Percentiles rank a stretch among this genome's conserved stretches.
Evolutionary conservation across 305 asterid genomes (phyloP).

Genomic region (Ilex paraguariensis): DNA sequence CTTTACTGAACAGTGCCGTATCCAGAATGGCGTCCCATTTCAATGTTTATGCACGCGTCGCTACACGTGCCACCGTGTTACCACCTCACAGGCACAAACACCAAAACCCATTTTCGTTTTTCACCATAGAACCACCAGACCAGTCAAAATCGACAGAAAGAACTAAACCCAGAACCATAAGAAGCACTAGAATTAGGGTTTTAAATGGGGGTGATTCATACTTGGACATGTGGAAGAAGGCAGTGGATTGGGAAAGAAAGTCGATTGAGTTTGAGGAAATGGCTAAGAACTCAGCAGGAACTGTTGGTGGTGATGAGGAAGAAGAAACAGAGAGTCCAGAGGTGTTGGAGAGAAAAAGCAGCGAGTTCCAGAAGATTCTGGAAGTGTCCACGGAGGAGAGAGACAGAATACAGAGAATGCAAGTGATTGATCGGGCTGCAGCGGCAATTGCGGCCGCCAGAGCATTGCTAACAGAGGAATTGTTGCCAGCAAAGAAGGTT

Average conservation of each 20-base stretch:
- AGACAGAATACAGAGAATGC: conserved; percentile 76
- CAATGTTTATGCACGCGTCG: conserved; percentile 24
- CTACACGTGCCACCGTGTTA: conserved; percentile 43
- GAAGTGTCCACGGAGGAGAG: conserved; percentile 68
- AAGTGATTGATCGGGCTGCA: conserved; percentile 95
- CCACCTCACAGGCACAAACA: conserved; percentile 19
- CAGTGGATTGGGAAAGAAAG: conserved; percentile 63
- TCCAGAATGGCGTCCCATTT: conserved; percentile 55
- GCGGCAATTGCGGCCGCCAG: conserved; percentile 90
- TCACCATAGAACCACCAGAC: conserved; percentile 15
- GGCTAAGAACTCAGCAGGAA: conserved; percentile 30
- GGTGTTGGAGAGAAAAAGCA: conserved; percentile 50
- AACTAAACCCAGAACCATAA: conserved; percentile 7
- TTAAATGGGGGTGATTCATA: conserved; percentile 53
- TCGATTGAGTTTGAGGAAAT: conserved; percentile 55
- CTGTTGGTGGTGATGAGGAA: conserved; percentile 9
- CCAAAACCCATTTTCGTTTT: conserved; percentile 21
- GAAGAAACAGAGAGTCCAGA: conserved; percentile 28
- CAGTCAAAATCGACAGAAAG: conserved; percentile 10
- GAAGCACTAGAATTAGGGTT: conserved; percentile 36
- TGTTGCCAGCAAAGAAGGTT: conserved; percentile 24
- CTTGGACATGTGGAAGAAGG: conserved; percentile 91
- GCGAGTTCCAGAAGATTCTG: conserved; percentile 68
- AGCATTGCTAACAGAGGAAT: conserved; percentile 60
- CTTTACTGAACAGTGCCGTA: conserved; percentile 4